Evolutionary conservation across 495 filamentous ascomycete species (phyloP).

Genomic region (Lepidopterella palustris): DNA sequence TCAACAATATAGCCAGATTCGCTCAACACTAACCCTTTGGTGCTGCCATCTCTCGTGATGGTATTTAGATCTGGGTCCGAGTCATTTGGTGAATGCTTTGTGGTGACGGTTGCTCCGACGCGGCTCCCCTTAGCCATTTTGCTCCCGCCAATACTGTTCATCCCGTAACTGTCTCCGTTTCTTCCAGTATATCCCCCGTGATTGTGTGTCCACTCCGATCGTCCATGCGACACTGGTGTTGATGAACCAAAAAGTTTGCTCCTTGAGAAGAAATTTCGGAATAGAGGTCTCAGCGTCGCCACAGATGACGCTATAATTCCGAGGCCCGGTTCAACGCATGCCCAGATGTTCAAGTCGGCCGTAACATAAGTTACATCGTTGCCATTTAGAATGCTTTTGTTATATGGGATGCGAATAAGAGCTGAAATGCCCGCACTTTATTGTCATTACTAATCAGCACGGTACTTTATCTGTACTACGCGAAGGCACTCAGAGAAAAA

Average conservation of each 20-base stretch:
- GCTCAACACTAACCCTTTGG: background rate
- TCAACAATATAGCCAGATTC: background rate
- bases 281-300: background rate
- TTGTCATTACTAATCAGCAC: background rate
- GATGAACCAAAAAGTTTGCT: background rate
- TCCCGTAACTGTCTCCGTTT: background rate
- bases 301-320: background rate
- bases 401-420: background rate
- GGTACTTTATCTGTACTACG: background rate
- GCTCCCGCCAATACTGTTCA: background rate
- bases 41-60: background rate
- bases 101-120: background rate
- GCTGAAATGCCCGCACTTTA: background rate
- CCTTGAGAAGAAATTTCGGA: background rate
- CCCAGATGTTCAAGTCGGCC: background rate
- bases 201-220: background rate
- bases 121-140: background rate
- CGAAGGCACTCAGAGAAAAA: background rate
- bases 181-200: background rate
- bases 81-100: background rate
- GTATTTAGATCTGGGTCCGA: background rate
- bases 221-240: background rate
- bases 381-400: background rate
- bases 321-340: background rate
- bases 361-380: background rate